phyloP scores from a whole-genome alignment of 805 yeast genomes.

The Teunomyces stri region DNA sequence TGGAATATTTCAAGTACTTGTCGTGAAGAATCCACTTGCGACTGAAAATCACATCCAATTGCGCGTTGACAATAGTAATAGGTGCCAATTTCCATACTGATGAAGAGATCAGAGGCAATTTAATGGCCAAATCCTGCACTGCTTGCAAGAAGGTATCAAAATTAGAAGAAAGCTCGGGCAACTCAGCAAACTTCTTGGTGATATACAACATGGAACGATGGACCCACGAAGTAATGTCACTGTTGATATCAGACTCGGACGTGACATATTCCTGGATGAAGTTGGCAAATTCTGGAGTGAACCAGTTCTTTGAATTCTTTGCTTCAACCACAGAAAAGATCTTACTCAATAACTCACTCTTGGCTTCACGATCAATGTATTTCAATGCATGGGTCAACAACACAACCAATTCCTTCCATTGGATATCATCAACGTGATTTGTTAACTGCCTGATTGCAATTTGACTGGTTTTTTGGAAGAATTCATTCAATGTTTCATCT shows the following conservation, averaged over 20 bases:
- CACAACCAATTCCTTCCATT: conserved; percentile 19
- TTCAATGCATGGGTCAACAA: conserved; percentile 14
- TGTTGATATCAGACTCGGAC: conserved; percentile 17
- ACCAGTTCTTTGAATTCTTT: conserved; percentile 26
- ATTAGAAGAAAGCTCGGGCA: conserved; percentile 20
- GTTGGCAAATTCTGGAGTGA: conserved; percentile 24
- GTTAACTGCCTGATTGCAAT: conserved; percentile 14
- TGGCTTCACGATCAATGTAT: conserved; percentile 8
- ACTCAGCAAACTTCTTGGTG: conserved; percentile 64
- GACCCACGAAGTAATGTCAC: conserved; percentile 47
- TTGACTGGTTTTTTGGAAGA: conserved; percentile 9
- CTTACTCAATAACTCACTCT: conserved; percentile 13
- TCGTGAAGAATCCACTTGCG: conserved; percentile 44
- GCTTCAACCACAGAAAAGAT: conserved; percentile 20
- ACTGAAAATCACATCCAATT: conserved; percentile 58
- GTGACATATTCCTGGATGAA: conserved; percentile 26
- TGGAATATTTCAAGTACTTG: conserved; percentile 46
- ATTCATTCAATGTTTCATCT: conserved; percentile 5
- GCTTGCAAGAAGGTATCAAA: conserved; percentile 30
- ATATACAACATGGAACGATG: conserved; percentile 56
- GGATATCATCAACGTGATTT: not conserved
- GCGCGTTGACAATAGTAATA: conserved; percentile 52
- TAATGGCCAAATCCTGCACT: conserved; percentile 15
- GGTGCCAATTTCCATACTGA: conserved; percentile 42
- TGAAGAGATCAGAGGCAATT: conserved; percentile 7